phyloP scores from a whole-genome alignment of 129 eudicot genomes.

The Pseudognaphalium luteoalbum region DNA sequence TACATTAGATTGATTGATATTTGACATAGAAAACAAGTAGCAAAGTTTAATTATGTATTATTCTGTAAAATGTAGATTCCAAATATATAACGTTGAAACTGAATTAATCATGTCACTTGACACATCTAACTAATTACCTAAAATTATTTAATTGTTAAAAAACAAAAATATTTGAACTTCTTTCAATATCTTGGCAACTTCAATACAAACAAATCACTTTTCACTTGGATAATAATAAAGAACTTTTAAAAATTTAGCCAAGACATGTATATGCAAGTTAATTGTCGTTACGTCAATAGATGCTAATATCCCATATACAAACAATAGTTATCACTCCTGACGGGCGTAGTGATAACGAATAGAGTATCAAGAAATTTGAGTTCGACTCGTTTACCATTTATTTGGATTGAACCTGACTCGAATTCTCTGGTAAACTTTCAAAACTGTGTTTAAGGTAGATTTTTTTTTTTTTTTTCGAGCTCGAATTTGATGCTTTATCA shows the following conservation, averaged over 20 bases:
- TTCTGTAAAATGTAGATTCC: slow-evolving; percentile 22
- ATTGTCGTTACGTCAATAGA: not conserved
- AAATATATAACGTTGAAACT: slow-evolving; percentile 10
- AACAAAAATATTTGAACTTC: not conserved
- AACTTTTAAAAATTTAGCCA: slow-evolving; percentile 20
- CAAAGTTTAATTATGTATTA: not conserved
- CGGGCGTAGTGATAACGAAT: too few relatives aligned
- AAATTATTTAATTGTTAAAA: not conserved
- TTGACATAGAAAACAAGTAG: not conserved
- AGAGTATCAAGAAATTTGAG: too few relatives aligned
- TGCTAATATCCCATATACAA: slow-evolving; percentile 17
- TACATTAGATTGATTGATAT: not conserved
- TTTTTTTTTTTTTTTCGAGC: too few relatives aligned
- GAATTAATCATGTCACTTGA: slow-evolving; percentile 23
- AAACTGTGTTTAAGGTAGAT: too few relatives aligned
- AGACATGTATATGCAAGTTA: slow-evolving; percentile 10
- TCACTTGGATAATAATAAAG: slow-evolving; percentile 11
- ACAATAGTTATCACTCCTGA: slow-evolving; percentile 17
- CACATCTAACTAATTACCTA: slow-evolving; percentile 1
- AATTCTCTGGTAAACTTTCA: too few relatives aligned
- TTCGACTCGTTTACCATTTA: too few relatives aligned
- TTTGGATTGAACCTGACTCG: too few relatives aligned
- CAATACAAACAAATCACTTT: slow-evolving; percentile 28
- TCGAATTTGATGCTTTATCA: too few relatives aligned
- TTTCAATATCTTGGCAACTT: slow-evolving; percentile 17